phyloP scores from a whole-genome alignment of 306 rosid species.

The Quercus gilva region DNA sequence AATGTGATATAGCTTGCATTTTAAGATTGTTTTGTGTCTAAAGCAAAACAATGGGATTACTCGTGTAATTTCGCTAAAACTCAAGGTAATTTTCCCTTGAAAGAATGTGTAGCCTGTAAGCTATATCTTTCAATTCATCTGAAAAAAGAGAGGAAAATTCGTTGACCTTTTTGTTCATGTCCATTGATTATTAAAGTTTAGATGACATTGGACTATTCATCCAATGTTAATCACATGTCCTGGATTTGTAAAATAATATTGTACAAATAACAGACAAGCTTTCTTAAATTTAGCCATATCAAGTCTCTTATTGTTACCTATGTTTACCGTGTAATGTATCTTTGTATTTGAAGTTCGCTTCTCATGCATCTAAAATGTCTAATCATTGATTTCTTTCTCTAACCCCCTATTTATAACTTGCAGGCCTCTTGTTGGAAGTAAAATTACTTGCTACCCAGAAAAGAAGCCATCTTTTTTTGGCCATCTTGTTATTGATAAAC shows the following conservation, averaged over 20 bases:
- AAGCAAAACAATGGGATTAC: too few species aligned
- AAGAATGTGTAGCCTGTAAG: neutral
- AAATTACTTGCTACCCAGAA: conserved; percentile 45
- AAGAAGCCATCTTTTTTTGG: conserved; percentile 66
- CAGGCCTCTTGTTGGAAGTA: conserved; percentile 75
- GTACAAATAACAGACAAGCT: neutral
- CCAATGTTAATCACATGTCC: neutral
- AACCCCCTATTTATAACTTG: neutral
- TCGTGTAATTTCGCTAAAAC: too few species aligned
- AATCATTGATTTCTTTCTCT: neutral
- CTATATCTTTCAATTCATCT: neutral
- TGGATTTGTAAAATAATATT: neutral
- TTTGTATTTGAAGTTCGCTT: neutral
- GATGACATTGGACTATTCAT: neutral
- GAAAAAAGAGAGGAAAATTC: neutral
- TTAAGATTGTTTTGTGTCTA: too few species aligned
- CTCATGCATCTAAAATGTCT: neutral
- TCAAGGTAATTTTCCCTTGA: too few species aligned
- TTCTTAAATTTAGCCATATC: too few species aligned
- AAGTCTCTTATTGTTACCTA: too few species aligned
- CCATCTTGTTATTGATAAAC: conserved; percentile 60
- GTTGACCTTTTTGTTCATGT: neutral
- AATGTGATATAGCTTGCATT: too few species aligned
- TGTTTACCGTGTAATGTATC: neutral
- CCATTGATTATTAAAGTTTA: neutral